Evolutionary conservation across 2,329 filamentous ascomycete genomes (phyloP), one percentile per base, ranked within the genome.

Genomic region (Plectosphaerella sp.): DNA sequence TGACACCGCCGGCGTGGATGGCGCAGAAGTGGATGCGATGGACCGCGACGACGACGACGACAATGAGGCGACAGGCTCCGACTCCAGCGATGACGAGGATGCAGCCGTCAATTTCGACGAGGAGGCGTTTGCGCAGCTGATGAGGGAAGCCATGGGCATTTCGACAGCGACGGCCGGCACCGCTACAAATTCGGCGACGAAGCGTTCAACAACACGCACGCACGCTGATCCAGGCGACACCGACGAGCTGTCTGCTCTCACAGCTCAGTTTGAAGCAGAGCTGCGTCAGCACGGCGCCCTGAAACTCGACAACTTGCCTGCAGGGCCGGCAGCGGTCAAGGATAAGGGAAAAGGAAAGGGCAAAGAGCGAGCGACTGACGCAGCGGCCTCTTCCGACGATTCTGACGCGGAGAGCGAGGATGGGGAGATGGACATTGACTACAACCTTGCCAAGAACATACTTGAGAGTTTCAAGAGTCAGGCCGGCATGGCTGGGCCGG

Each of bases 391-490:
- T 9, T 33, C 28, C 28, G 28, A 33, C 11, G 28, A 33, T 9
- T 33, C 28, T 9, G 72, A 82, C 39, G 75, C 78, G 3, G 76
- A 80, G 9, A 75, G 74, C 10, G 70, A 68, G 3, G 71, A 82
- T 10, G 78, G 81, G 0, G 84, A 87, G 50, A 80, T 94, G 5
- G 78, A 91, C 57, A 83, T 94, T 25, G 89, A 97, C 64, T 88
- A 91, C 59, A 93, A 94, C 56, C 76, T 99, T 22, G 91, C 89
- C 16, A 91, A 88, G 67, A 97, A 97, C 62, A 75, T 99, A 51
- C 75, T 99, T 1, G 91, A 97, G 67, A 93, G 90, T 61, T 92
- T 99, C 70, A 95, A 96, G 64, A 87, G 89, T 15, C 93, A 97
- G 67, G 90, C 78, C 16, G 94, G 94, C 12, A 82, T 88, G 75